These are phyloP conservation scores for Saururus chinensis DNA, from an alignment of 164 flowering plant genomes.

Conservation along the genomic window DNA sequence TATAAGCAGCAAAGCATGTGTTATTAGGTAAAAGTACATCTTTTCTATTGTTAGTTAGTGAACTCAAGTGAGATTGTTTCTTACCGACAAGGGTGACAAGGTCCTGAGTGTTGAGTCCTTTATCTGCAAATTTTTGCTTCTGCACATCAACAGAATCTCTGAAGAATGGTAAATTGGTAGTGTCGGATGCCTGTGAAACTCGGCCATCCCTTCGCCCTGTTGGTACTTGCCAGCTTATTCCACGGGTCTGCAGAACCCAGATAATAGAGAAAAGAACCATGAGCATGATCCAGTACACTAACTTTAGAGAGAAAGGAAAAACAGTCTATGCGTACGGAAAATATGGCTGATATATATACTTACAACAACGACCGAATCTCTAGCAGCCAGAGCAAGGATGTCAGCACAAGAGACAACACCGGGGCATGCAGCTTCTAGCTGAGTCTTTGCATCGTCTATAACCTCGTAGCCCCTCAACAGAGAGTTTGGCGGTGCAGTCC, in stretches of 20 bases:
- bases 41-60: no score
- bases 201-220: conserved; percentile 49
- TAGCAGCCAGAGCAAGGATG: conserved; percentile 55
- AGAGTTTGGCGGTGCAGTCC: conserved; percentile 32
- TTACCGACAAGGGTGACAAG: conserved; percentile 54
- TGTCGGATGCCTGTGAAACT: conserved; percentile 45
- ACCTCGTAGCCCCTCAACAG: conserved; percentile 42
- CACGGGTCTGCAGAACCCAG: conserved; percentile 25
- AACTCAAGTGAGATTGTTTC: not conserved
- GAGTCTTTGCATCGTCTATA: conserved; percentile 46
- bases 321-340: not conserved
- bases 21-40: not conserved
- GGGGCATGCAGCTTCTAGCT: conserved; percentile 51
- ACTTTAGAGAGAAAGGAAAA: not conserved
- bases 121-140: conserved; percentile 28
- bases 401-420: conserved; percentile 69
- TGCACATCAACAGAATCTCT: conserved; percentile 32
- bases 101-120: conserved; percentile 42
- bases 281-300: not conserved
- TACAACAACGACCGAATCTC: conserved; percentile 57
- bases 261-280: not conserved
- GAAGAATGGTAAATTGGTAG: conserved; percentile 30
- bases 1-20: conserved; percentile 2
- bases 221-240: conserved; percentile 40
- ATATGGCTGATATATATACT: not conserved